Conservation (phyloP, 345 rosid genomes). For the Clarkia xantiana region DNA sequence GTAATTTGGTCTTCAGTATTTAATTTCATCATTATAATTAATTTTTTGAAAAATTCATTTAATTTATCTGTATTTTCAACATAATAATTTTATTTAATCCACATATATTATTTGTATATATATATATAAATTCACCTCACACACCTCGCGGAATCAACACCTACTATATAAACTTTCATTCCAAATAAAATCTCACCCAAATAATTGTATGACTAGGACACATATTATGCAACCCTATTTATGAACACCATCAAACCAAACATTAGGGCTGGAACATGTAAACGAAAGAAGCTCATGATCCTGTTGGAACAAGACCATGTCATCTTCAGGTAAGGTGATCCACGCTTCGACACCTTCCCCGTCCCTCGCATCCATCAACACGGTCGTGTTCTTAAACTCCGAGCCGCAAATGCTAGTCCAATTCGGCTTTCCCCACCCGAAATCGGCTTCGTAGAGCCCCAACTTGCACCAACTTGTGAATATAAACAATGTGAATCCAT, state of each 20-base stretch:
- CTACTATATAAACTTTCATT: too few relatives aligned
- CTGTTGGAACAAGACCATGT: conserved; percentile 15
- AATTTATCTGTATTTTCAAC: too few relatives aligned
- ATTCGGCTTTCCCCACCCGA: conserved; percentile 25
- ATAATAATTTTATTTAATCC: too few relatives aligned
- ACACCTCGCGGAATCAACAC: too few relatives aligned
- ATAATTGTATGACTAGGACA: too few relatives aligned
- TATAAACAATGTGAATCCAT: not conserved
- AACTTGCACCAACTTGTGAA: conserved; percentile 16
- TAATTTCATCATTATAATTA: too few relatives aligned
- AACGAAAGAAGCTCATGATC: conserved; percentile 12
- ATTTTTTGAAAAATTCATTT: too few relatives aligned
- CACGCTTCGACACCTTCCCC: conserved; percentile 17
- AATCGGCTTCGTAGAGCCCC: conserved; percentile 14
- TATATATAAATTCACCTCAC: too few relatives aligned
- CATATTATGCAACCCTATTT: too few relatives aligned
- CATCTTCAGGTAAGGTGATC: conserved; percentile 13
- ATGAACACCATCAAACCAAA: not conserved
- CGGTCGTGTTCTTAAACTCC: conserved; percentile 4
- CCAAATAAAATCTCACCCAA: too few relatives aligned
- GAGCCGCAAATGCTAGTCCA: conserved; percentile 13
- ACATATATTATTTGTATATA: too few relatives aligned
- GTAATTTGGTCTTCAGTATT: too few relatives aligned
- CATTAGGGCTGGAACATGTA: conserved; percentile 5
- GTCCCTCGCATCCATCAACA: conserved; percentile 11